Percentiles rank a stretch among this genome's conserved stretches.
phyloP scores from a whole-genome alignment of 345 rosid genomes.

The Citrus maxima region DNA sequence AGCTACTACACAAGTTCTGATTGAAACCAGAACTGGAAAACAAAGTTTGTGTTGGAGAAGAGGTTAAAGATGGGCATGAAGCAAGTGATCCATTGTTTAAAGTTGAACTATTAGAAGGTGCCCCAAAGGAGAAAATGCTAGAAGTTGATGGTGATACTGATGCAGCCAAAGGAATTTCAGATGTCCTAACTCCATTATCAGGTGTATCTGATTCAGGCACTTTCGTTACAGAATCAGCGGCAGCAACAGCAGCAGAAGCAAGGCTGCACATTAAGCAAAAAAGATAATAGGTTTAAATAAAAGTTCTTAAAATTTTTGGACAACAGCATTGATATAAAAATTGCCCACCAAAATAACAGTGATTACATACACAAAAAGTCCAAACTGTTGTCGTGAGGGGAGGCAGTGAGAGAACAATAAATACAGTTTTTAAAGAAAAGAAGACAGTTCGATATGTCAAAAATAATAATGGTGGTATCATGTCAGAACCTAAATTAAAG shows the following conservation, averaged over 20 bases:
- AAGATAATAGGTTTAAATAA: neutral
- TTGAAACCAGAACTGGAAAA: slow-evolving; percentile 24
- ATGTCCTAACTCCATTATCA: slow-evolving; percentile 18
- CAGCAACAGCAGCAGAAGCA: slow-evolving; percentile 27
- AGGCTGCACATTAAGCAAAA: slow-evolving; percentile 43
- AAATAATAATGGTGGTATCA: neutral
- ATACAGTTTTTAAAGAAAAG: neutral
- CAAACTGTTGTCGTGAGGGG: neutral
- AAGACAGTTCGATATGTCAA: neutral
- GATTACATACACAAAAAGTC: neutral
- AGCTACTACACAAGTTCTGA: slow-evolving; percentile 30
- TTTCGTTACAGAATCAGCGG: slow-evolving; percentile 25
- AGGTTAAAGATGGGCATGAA: slow-evolving; percentile 25
- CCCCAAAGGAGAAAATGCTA: slow-evolving; percentile 40
- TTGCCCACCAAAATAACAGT: neutral
- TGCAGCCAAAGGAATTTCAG: slow-evolving; percentile 33
- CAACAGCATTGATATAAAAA: neutral
- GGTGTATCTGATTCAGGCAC: slow-evolving; percentile 40
- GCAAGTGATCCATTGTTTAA: slow-evolving; percentile 41
- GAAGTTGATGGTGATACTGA: slow-evolving; percentile 37
- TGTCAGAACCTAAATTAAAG: neutral
- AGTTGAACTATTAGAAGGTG: slow-evolving; percentile 25
- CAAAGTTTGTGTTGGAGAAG: slow-evolving; percentile 24
- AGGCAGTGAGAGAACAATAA: neutral
- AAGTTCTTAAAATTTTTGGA: neutral